These are phyloP conservation scores for Pseudotsuga menziesii DNA, from an alignment of 75 land plant genomes.

Conservation along the genomic window DNA sequence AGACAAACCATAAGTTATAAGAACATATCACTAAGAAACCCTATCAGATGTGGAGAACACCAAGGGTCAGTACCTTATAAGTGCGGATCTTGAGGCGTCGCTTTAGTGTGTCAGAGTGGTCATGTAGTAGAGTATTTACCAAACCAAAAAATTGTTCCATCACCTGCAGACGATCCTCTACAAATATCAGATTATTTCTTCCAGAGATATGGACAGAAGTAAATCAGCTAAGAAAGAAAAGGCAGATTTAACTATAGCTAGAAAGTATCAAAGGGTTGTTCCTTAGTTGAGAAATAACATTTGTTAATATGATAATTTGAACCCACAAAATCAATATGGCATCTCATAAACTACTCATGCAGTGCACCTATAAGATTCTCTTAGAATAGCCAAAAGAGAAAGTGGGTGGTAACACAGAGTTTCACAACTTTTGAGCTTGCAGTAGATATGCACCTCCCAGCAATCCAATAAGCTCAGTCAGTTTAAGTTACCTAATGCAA, in stretches of 20 bases:
- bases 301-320: neutral
- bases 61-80: constrained; percentile 66
- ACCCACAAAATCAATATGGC: neutral
- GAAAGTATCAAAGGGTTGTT: neutral
- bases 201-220: neutral
- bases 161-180: constrained; percentile 54
- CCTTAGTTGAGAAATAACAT: neutral
- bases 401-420: neutral
- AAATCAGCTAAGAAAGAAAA: neutral
- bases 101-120: constrained; percentile 79
- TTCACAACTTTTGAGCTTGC: neutral
- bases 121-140: constrained; percentile 79
- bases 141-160: constrained; percentile 98
- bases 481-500: neutral
- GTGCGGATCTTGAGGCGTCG: constrained; percentile 77
- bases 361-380: neutral
- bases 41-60: too few species aligned
- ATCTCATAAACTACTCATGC: neutral
- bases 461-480: neutral
- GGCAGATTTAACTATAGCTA: neutral
- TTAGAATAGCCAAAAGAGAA: neutral
- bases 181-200: neutral
- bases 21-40: too few species aligned
- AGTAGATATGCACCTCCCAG: neutral
- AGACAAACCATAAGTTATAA: too few species aligned